A percentile compares a stretch with the other conserved stretches of the same genome.
Evolutionary conservation across 257 asterid genomes (phyloP).

Genomic region (Capsicum chinense): DNA sequence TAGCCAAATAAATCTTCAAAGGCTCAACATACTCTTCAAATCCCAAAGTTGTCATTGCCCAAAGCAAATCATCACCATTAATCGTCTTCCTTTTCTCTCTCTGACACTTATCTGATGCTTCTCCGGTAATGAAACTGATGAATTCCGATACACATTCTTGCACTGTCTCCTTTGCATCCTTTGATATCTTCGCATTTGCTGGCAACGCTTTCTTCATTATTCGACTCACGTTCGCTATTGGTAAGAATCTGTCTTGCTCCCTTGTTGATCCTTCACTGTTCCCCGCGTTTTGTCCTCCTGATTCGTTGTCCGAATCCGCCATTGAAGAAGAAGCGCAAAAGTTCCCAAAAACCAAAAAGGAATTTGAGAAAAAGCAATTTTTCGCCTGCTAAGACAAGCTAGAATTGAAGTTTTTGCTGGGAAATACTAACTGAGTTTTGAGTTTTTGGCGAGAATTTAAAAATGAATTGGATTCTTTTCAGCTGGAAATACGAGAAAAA

Average conservation of each 20-base stretch:
- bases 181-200: conserved; percentile 19
- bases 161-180: conserved; percentile 26
- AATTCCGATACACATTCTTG: conserved; percentile 25
- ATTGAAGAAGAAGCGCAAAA: not conserved
- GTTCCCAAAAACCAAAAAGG: not conserved
- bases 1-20: not conserved
- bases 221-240: conserved; percentile 24
- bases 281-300: conserved; percentile 17
- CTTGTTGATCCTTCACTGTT: conserved; percentile 24
- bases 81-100: conserved; percentile 25
- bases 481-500: not conserved
- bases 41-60: conserved; percentile 29
- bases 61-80: conserved; percentile 26
- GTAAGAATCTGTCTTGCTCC: conserved; percentile 24
- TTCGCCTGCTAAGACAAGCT: too few relatives aligned
- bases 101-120: conserved; percentile 25
- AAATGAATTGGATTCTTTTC: not conserved
- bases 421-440: not conserved
- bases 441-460: not conserved
- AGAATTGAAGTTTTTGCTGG: not conserved
- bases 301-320: conserved; percentile 30
- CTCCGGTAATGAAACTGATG: conserved; percentile 21
- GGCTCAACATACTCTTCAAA: conserved; percentile 25
- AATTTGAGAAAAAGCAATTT: too few relatives aligned
- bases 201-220: conserved; percentile 24